Evolutionary conservation across 2,329 filamentous ascomycete species (phyloP).

Genomic region (Basipetospora sp.): DNA sequence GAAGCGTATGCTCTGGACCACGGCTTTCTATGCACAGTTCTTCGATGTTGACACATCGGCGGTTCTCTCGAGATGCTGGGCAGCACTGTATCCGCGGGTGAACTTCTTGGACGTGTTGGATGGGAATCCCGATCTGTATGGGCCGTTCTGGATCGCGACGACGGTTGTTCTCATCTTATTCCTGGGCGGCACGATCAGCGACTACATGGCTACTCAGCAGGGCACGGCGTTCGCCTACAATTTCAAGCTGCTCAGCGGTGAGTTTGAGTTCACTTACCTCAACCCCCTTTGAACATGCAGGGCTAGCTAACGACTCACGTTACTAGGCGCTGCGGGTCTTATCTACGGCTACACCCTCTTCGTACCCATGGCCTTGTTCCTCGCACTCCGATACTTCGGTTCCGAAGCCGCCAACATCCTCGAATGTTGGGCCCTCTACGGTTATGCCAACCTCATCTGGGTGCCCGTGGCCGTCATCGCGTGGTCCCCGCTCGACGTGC

Average conservation of each 20-base stretch:
- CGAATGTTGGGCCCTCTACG: conserved; percentile 90
- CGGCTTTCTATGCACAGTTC: conserved; percentile 92
- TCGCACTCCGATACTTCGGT: conserved; percentile 83
- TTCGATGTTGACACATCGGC: conserved; percentile 95
- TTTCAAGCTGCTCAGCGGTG: conserved; percentile 74
- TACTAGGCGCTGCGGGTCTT: conserved; percentile 64
- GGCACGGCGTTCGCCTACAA: conserved; percentile 75
- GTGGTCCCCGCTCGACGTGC: conserved; percentile 69
- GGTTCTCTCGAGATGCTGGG: conserved; percentile 72
- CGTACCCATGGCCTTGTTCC: conserved; percentile 74
- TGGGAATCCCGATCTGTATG: conserved; percentile 91
- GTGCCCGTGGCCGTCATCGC: conserved; percentile 83
- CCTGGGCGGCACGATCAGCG: conserved; percentile 83
- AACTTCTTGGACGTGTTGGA: conserved; percentile 97
- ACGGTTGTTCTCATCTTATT: conserved; percentile 94
- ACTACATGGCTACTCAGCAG: conserved; percentile 61
- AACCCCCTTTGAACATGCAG: no score
- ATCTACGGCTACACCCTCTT: conserved; percentile 90
- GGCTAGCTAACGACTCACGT: no score
- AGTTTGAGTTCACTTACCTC: conserved; percentile 11
- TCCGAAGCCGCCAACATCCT: conserved; percentile 84
- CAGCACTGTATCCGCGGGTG: conserved; percentile 74
- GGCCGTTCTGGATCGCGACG: conserved; percentile 96
- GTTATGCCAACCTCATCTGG: conserved; percentile 94
- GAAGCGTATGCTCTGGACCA: conserved; percentile 83